Base-by-base conservation (phyloP, 345 rosid species). In the Aethionema arabicum region DNA sequence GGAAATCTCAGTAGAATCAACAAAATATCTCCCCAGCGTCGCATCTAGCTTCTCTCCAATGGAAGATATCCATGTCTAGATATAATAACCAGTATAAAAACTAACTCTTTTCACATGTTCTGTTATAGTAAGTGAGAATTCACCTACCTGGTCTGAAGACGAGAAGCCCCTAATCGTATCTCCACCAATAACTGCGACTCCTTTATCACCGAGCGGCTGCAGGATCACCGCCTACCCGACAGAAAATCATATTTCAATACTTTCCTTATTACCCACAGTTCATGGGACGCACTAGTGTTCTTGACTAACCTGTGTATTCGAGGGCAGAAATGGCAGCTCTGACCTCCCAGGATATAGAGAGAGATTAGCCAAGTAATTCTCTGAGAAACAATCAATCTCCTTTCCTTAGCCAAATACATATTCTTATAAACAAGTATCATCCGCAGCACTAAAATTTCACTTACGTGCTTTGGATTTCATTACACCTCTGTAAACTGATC, bases 91-190 rank as follows among this genome's bases (percentile, higher is more conserved):
- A 63, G 27, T 21, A 2, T 1, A 21, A 21, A 21, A 48, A 54
- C 41, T 14, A 49, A 51, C 11, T 2, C 4, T 41, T 21, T 56
- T 41, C 3, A 69, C 62, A 11, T 39, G 48, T 60, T 0, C n/a
- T 29, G 4, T 37, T 15, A 14, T 41, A 47, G 5, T 39, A n/a
- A 59, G 46, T 39, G 6, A 27, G 47, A 15, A 14, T 1, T n/a
- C 4, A 44, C 52, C 11, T 43, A 89, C 98, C 96, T 92, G 98
- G 69, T 92, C 98, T 45, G 91, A 81, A 67, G 79, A 56, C 8
- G 98, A 82, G 76, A 87, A 92, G 43, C 95, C 98, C 78, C 95
- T 87, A 65, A 89, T 77, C 4, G 86, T 89, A 79, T 92, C 83
- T 61, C 97, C 97, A 3, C 98, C 97, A 68, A 92, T 83, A 40